Conservation (phyloP, 306 rosid species). For the Lagenaria siceraria region DNA sequence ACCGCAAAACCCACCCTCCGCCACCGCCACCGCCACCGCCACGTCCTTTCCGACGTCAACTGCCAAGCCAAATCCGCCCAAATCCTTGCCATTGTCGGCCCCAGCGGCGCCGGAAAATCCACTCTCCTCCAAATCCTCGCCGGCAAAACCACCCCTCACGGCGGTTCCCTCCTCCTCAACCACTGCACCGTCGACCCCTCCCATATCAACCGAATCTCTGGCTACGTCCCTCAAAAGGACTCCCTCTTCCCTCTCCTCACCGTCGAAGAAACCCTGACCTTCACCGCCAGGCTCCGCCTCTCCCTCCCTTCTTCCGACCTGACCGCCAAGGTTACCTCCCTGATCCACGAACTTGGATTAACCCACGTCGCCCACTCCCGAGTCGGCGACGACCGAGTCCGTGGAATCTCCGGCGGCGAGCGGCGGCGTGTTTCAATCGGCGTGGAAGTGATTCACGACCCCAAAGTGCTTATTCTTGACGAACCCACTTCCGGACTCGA, state of each 20-base stretch:
- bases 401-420: constrained; percentile 93
- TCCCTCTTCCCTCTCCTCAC: constrained; percentile 69
- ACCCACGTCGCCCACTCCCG: constrained; percentile 51
- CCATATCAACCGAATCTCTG: constrained; percentile 63
- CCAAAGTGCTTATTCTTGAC: constrained; percentile 67
- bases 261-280: constrained; percentile 80
- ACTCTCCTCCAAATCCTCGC: constrained; percentile 79
- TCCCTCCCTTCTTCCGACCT: constrained; percentile 34
- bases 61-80: constrained; percentile 64
- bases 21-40: constrained; percentile 32
- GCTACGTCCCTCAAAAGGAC: constrained; percentile 82
- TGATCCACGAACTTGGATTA: constrained; percentile 67
- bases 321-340: constrained; percentile 42
- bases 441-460: constrained; percentile 86
- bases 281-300: constrained; percentile 57
- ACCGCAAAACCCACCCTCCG: constrained; percentile 13
- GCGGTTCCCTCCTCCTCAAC: constrained; percentile 54
- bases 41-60: constrained; percentile 46
- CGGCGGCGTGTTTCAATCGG: constrained; percentile 87
- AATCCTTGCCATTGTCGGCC: constrained; percentile 85
- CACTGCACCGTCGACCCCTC: constrained; percentile 41
- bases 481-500: constrained; percentile 98
- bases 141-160: constrained; percentile 47
- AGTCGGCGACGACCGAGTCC: constrained; percentile 63
- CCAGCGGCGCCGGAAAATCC: constrained; percentile 93